Evolutionary conservation across 805 yeast genomes (phyloP).

Genomic region (Wickerhamiella lipophila): DNA sequence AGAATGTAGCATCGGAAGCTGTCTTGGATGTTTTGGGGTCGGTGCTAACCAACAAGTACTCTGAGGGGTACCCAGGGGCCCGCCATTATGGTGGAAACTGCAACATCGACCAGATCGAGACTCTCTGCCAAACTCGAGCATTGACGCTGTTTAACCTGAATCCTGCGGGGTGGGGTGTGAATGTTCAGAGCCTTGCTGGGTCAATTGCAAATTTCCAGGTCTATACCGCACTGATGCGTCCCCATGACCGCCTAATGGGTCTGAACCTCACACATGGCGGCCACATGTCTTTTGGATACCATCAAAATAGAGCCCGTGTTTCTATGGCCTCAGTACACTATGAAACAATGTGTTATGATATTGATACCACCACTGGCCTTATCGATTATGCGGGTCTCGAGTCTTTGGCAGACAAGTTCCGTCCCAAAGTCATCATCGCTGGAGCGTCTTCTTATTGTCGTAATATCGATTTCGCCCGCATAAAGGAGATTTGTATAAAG

Average conservation of each 20-base stretch:
- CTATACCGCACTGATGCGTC: constrained; percentile 86
- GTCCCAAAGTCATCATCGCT: constrained; percentile 94
- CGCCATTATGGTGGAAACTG: constrained; percentile 98
- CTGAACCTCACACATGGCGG: constrained; percentile 97
- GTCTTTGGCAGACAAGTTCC: constrained; percentile 72
- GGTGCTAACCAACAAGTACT: constrained; percentile 94
- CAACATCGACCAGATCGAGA: constrained; percentile 85
- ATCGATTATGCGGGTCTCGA: constrained; percentile 94
- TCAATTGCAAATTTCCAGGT: constrained; percentile 97
- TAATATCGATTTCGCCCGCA: constrained; percentile 86
- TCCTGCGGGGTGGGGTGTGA: constrained; percentile 88
- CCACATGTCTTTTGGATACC: constrained; percentile 96
- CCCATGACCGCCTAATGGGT: constrained; percentile 96
- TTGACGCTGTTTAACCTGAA: constrained; percentile 70
- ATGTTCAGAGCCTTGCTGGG: constrained; percentile 91
- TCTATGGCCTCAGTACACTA: constrained; percentile 92
- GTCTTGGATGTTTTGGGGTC: constrained; percentile 94
- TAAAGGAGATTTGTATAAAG: constrained; percentile 87
- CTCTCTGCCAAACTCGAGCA: constrained; percentile 87
- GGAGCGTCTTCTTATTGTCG: constrained; percentile 98
- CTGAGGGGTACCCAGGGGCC: constrained; percentile 98
- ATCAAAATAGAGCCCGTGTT: constrained; percentile 83
- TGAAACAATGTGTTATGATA: constrained; percentile 97
- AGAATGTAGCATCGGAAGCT: constrained; percentile 89
- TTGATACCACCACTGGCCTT: constrained; percentile 78